Conservation (phyloP, 306 rosid species). For the Sophora flavescens region DNA sequence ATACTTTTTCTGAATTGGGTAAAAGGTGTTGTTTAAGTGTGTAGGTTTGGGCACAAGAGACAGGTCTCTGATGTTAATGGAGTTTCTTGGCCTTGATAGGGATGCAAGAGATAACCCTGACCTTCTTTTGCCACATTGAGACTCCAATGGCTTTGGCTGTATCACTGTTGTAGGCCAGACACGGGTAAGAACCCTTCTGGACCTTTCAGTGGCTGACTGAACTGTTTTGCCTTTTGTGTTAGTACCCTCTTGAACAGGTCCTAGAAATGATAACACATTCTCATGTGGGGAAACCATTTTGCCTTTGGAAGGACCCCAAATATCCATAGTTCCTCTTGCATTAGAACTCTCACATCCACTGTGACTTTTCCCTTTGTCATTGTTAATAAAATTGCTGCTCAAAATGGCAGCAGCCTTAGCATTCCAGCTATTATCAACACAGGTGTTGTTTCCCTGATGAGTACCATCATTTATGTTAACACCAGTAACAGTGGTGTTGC, state of each 20-base stretch:
- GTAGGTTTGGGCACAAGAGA: too few relatives aligned
- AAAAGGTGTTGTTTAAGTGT: too few relatives aligned
- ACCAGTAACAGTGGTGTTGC: background rate
- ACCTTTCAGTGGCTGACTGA: background rate
- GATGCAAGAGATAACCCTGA: background rate
- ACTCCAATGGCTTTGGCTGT: background rate
- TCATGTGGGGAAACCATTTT: background rate
- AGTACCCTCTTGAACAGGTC: background rate
- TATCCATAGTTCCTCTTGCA: background rate
- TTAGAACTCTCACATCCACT: background rate
- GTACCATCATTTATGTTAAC: background rate
- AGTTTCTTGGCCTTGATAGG: background rate
- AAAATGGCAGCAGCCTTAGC: slow-evolving; percentile 37
- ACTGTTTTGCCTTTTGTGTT: background rate
- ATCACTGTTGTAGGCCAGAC: slow-evolving; percentile 40
- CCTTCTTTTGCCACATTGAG: background rate
- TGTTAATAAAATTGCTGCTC: background rate
- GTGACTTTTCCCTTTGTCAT: background rate
- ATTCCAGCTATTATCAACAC: background rate
- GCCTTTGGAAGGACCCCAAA: background rate
- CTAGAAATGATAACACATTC: background rate
- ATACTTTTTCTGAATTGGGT: too few relatives aligned
- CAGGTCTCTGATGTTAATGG: too few relatives aligned
- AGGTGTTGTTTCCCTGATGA: background rate
- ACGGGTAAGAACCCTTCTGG: background rate